These are phyloP conservation scores for Amaranthus palmeri DNA, from an alignment of 148 eudicot species.

Conservation along the genomic window DNA sequence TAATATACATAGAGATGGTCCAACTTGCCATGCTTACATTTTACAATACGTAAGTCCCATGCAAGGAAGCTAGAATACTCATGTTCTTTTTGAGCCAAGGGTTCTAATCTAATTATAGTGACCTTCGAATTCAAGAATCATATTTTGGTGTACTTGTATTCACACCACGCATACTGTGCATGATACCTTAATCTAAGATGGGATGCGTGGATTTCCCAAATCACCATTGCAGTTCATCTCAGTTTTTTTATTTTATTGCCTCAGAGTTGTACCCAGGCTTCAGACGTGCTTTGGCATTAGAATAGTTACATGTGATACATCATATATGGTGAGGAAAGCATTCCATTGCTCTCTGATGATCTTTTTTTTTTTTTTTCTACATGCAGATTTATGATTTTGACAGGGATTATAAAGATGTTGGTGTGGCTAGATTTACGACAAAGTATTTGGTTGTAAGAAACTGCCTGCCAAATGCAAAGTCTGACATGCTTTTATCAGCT, in stretches of 20 bases:
- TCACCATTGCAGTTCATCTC: background rate
- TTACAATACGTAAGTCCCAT: no score
- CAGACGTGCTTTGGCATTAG: background rate
- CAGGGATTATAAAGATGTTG: constrained; percentile 92
- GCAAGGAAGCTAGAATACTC: no score
- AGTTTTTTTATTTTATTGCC: no score
- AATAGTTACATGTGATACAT: background rate
- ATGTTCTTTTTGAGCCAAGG: no score
- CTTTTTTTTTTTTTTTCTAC: constrained; percentile 19
- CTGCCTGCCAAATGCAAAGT: constrained; percentile 87
- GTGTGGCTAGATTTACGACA: constrained; percentile 91
- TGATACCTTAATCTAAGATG: no score
- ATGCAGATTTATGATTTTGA: constrained; percentile 97
- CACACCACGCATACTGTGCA: no score
- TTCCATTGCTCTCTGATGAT: constrained; percentile 12
- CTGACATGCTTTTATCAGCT: constrained; percentile 90
- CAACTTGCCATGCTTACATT: no score
- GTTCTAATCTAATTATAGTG: no score
- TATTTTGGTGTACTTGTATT: no score
- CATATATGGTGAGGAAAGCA: background rate
- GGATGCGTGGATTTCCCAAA: background rate
- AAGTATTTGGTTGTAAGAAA: constrained; percentile 87
- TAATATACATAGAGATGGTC: no score
- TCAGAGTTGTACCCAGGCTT: background rate
- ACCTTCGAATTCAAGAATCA: no score